phyloP scores from a whole-genome alignment of 805 yeast species.

The Candida yuanshanica region DNA sequence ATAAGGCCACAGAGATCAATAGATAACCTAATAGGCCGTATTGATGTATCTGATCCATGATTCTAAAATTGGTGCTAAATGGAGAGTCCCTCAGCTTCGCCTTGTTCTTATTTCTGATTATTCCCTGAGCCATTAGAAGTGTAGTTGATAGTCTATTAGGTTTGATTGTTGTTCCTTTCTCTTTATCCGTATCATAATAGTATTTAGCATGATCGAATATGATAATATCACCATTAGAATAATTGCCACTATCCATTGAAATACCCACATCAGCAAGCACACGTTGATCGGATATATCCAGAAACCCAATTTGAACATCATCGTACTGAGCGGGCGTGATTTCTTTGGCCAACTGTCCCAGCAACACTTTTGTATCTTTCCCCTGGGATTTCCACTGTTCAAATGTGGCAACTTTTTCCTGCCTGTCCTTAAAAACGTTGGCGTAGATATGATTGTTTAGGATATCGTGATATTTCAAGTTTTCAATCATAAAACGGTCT shows the following conservation, averaged over 20 bases:
- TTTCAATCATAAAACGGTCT: conserved; percentile 14
- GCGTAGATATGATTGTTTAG: conserved; percentile 32
- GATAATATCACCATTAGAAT: conserved; percentile 47
- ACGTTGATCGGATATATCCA: conserved; percentile 35
- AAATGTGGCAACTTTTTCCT: conserved; percentile 39
- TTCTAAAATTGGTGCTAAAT: conserved; percentile 30
- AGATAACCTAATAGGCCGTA: conserved; percentile 40
- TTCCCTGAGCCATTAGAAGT: conserved; percentile 9
- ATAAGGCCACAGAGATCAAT: not conserved
- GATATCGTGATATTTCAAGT: conserved; percentile 37
- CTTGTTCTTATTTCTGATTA: conserved; percentile 6
- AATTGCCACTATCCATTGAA: not conserved
- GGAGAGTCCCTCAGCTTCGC: conserved; percentile 39
- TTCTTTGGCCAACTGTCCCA: conserved; percentile 42
- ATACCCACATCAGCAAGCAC: conserved; percentile 1
- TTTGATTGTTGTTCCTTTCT: not conserved
- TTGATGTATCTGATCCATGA: conserved; percentile 40
- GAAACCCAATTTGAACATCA: conserved; percentile 39
- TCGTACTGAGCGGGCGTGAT: conserved; percentile 40
- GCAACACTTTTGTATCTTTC: conserved; percentile 31
- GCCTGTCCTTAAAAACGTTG: conserved; percentile 33
- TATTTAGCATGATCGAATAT: conserved; percentile 39
- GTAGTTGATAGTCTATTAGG: conserved; percentile 13
- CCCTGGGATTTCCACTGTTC: conserved; percentile 38
- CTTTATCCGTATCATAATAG: conserved; percentile 27